These are phyloP conservation scores for Talaromyces wortmannii DNA, from an alignment of 495 filamentous ascomycete species.

Conservation along the genomic window DNA sequence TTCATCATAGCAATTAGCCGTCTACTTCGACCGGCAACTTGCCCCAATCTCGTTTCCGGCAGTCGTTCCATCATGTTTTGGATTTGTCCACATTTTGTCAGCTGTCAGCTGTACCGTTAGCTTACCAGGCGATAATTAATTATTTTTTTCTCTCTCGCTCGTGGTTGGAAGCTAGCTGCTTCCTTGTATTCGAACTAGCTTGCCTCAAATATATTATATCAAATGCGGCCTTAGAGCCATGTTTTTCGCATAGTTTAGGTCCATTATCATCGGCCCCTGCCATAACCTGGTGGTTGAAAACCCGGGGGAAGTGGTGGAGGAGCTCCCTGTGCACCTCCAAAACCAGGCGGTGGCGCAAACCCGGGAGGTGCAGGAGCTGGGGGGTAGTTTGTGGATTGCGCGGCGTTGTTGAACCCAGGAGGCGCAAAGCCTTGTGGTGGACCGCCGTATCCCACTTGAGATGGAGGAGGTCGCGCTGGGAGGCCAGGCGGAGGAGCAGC, in stretches of 20 bases:
- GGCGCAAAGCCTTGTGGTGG: constrained; percentile 59
- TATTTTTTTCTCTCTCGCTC: neutral
- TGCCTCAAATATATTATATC: neutral
- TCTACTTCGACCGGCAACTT: neutral
- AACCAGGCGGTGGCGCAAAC: constrained; percentile 47
- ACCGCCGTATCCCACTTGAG: constrained; percentile 69
- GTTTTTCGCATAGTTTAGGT: neutral
- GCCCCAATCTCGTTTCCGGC: neutral
- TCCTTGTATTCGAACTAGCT: neutral
- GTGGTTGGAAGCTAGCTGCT: neutral
- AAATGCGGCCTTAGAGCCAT: neutral
- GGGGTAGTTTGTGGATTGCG: constrained; percentile 30
- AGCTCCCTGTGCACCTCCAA: constrained; percentile 29
- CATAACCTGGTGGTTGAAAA: constrained; percentile 44
- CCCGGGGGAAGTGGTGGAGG: constrained; percentile 40
- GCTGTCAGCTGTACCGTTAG: neutral
- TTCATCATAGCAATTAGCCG: neutral
- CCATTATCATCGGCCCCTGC: constrained; percentile 28
- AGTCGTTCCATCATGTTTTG: neutral
- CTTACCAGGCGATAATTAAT: neutral
- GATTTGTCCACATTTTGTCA: neutral
- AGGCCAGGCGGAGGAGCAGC: constrained; percentile 67
- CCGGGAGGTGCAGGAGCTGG: constrained; percentile 47
- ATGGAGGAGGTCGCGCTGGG: constrained; percentile 73
- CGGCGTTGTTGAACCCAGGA: constrained; percentile 43